Conservation (phyloP, 768 basidiomycete species). For the Gloeophyllum trabeum region DNA sequence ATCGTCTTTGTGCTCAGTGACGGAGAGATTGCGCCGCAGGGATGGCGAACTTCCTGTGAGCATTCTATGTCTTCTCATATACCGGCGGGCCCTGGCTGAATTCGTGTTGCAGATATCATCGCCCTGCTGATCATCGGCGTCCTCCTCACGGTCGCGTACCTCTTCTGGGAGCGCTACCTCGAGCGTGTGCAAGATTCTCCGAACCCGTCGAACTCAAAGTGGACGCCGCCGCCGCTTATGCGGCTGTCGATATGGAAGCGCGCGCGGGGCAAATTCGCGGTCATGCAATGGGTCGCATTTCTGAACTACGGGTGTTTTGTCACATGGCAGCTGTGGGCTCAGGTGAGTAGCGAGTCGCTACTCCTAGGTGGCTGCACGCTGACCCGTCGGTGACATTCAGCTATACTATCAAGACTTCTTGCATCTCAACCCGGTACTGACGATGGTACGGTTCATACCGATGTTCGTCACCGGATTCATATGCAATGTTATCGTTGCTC, state of each 20-base stretch:
- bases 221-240: constrained; percentile 54
- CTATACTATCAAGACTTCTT: constrained; percentile 65
- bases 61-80: no score
- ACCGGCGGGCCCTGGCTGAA: background rate
- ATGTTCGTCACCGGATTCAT: constrained; percentile 56
- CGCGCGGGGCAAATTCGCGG: constrained; percentile 50
- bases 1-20: constrained; percentile 68
- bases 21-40: constrained; percentile 42
- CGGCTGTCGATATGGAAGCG: constrained; percentile 50
- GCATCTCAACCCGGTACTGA: constrained; percentile 38
- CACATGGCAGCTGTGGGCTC: constrained; percentile 40
- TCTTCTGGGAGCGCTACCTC: constrained; percentile 56
- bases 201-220: constrained; percentile 10
- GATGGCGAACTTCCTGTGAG: constrained; percentile 53
- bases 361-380: no score
- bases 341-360: constrained; percentile 22
- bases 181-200: constrained; percentile 22
- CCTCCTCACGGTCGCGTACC: constrained; percentile 40
- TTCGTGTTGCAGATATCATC: constrained; percentile 48
- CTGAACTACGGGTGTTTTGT: constrained; percentile 50
- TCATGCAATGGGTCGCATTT: constrained; percentile 52
- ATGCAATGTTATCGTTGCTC: constrained; percentile 56
- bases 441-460: constrained; percentile 59
- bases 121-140: constrained; percentile 54
- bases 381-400: constrained; percentile 22